These are phyloP conservation scores for Eucommia ulmoides DNA, from an alignment of 257 asterid genomes.

Conservation along the genomic window DNA sequence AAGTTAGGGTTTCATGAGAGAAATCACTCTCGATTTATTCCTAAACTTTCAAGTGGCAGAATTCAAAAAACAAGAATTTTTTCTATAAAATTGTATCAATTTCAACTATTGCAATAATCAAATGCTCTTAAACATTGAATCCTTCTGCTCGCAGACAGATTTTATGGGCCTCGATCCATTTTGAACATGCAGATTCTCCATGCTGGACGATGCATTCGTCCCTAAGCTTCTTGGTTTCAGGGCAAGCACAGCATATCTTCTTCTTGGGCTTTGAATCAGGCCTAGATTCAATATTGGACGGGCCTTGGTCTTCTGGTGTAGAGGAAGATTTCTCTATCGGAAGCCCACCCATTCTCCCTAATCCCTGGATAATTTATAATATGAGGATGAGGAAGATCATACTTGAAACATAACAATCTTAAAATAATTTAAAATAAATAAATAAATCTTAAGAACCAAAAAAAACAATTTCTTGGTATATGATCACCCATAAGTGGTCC, in stretches of 20 bases:
- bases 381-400: too few relatives aligned
- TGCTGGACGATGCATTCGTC: slow-evolving; percentile 80
- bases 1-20: neutral
- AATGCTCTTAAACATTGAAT: slow-evolving; percentile 49
- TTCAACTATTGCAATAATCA: neutral
- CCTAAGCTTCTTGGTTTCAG: slow-evolving; percentile 74
- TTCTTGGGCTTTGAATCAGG: slow-evolving; percentile 68
- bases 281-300: slow-evolving; percentile 19
- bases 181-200: slow-evolving; percentile 69
- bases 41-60: neutral
- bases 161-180: slow-evolving; percentile 77
- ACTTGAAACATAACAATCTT: too few relatives aligned
- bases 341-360: too few relatives aligned
- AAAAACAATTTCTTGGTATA: too few relatives aligned
- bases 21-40: neutral
- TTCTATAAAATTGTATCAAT: neutral
- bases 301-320: slow-evolving; percentile 34
- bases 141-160: slow-evolving; percentile 89
- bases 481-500: too few relatives aligned
- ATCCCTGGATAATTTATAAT: too few relatives aligned
- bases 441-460: too few relatives aligned
- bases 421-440: too few relatives aligned
- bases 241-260: slow-evolving; percentile 95
- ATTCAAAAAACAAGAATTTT: neutral
- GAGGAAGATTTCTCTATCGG: too few relatives aligned